A percentile compares a stretch with the other conserved stretches of the same genome.
phyloP scores from a whole-genome alignment of 192 early-diverging fungal species.

The Linnemannia schmuckeri region DNA sequence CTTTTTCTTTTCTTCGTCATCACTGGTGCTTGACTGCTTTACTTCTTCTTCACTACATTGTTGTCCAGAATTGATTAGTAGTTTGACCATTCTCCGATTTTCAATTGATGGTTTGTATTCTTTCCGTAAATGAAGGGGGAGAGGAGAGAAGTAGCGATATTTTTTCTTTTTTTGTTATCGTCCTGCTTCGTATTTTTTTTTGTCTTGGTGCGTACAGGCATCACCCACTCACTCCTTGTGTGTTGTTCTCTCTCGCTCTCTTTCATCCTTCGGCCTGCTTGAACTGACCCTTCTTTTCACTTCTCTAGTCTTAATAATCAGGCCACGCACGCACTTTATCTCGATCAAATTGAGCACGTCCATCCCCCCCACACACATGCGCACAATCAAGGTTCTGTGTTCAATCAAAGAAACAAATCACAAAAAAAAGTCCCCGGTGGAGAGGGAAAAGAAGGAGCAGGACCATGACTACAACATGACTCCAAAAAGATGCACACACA shows the following conservation, averaged over 20 bases:
- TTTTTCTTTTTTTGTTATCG: background rate
- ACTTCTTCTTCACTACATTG: no score
- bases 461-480: conserved; percentile 1
- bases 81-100: background rate
- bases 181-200: background rate
- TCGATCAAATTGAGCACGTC: background rate
- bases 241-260: background rate
- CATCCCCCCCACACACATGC: background rate
- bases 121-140: no score
- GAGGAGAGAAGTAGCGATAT: background rate
- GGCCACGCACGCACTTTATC: background rate
- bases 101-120: background rate
- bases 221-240: background rate
- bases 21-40: no score
- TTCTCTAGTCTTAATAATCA: background rate
- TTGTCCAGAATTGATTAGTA: background rate
- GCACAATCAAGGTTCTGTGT: background rate
- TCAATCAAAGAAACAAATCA: background rate
- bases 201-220: background rate
- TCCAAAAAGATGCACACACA: background rate
- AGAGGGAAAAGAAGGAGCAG: background rate
- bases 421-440: background rate
- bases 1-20: background rate
- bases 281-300: background rate
- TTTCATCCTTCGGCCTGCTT: background rate